Conservation (phyloP, 179 eudicot genomes). For the Corrigiola litoralis region DNA sequence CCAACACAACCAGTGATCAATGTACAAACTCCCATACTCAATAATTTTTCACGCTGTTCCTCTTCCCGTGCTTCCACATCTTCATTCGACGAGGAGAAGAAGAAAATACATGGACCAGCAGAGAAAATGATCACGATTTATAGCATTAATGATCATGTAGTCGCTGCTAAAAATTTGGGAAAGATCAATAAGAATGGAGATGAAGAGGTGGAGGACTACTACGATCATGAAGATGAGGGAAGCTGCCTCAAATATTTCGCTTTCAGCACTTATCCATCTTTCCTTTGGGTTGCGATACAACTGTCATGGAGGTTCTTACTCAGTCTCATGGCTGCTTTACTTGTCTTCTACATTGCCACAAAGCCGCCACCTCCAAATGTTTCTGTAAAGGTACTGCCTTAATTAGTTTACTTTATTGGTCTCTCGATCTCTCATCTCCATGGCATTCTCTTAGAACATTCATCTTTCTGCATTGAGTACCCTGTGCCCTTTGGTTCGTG, state of each 20-base stretch:
- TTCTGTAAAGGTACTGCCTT: slow-evolving; percentile 58
- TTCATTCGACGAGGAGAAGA: background rate
- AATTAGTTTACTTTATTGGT: too few species aligned
- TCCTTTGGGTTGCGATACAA: slow-evolving; percentile 58
- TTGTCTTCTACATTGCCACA: slow-evolving; percentile 67
- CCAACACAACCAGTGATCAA: background rate
- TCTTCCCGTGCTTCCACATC: slow-evolving; percentile 12
- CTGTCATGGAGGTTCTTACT: slow-evolving; percentile 57
- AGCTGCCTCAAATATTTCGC: slow-evolving; percentile 47
- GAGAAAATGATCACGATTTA: background rate
- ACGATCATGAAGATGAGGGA: slow-evolving; percentile 10
- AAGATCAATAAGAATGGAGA: background rate
- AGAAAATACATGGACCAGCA: background rate
- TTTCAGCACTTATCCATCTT: slow-evolving; percentile 33
- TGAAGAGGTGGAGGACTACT: background rate
- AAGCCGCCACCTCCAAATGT: slow-evolving; percentile 67
- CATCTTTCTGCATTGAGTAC: too few species aligned
- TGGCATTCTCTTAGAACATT: too few species aligned
- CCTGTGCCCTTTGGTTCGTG: too few species aligned
- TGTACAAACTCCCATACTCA: background rate
- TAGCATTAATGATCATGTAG: background rate
- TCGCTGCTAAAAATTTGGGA: background rate
- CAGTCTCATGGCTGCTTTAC: slow-evolving; percentile 59
- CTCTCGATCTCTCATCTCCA: too few species aligned
- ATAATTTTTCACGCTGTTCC: slow-evolving; percentile 11